phyloP scores from a whole-genome alignment of 2,329 filamentous ascomycete species.

The Coleophoma eucalyptorum region DNA sequence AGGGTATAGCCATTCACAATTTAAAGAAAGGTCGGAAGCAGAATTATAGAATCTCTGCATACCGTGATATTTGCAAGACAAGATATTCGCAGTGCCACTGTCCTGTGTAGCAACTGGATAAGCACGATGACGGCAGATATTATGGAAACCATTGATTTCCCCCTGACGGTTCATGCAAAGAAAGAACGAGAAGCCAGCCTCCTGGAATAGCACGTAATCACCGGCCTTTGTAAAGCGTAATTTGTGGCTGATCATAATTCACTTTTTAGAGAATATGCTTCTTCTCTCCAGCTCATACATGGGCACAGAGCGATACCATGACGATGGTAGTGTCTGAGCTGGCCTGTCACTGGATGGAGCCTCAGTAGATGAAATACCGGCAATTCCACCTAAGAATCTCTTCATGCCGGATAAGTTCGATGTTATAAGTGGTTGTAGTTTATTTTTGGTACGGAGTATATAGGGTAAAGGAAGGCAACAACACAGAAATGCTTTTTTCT shows the following conservation, averaged over 20 bases:
- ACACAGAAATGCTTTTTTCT: too few relatives aligned
- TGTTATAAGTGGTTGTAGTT: too few relatives aligned
- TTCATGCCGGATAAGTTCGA: too few relatives aligned
- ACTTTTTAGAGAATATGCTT: constrained; percentile 37
- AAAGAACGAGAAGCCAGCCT: constrained; percentile 35
- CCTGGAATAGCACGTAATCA: constrained; percentile 29
- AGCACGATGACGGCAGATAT: constrained; percentile 39
- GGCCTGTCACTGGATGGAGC: too few relatives aligned
- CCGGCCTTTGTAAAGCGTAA: constrained; percentile 29
- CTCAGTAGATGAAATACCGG: too few relatives aligned
- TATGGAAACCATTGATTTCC: constrained; percentile 31
- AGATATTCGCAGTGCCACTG: constrained; percentile 31
- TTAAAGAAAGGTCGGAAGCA: too few relatives aligned
- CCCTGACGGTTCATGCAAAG: constrained; percentile 30
- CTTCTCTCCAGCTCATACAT: constrained; percentile 41
- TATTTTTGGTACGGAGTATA: too few relatives aligned
- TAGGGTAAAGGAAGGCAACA: too few relatives aligned
- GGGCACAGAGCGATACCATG: constrained; percentile 37
- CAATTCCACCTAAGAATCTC: too few relatives aligned
- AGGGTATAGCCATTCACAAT: too few relatives aligned
- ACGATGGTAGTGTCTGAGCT: constrained; percentile 36
- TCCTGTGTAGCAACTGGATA: constrained; percentile 31
- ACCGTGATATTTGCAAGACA: constrained; percentile 37
- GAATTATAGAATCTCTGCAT: too few relatives aligned
- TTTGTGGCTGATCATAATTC: constrained; percentile 32